Evolutionary conservation across 2,329 filamentous ascomycete genomes (phyloP), one percentile per base, ranked within the genome.

Genomic region (Amphichorda felina): DNA sequence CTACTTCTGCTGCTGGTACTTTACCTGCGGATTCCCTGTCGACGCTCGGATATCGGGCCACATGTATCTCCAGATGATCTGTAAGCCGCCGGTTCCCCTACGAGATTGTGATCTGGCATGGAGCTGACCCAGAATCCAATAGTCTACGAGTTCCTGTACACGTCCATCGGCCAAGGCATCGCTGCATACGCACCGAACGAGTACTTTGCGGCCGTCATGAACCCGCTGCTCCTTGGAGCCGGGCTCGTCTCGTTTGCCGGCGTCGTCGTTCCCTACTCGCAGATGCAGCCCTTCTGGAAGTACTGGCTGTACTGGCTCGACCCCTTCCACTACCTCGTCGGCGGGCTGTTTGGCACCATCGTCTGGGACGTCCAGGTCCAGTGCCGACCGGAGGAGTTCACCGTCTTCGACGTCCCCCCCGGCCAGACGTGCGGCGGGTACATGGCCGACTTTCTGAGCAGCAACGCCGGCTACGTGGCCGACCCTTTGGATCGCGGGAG

Each of bases 181-280:
- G 72, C 72, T 0, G 72, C 75, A 1, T 78, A 76, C 40, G 68
- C 72, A 0, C 74, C 74, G 0, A 77, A 74, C 41, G 71, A 66
- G 24, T 65, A 74, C 9, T 75, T 76, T 30, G 74, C 74, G 0
- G 59, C 70, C 0, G 59, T 78, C 4, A 63, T 66, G 40, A 77
- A 76, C 42, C 72, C 72, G 0, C 48, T 78, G 1, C 35, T 77
- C 9, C 56, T 78, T 37, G 63, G 67, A 48, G 51, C 75, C 28
- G n/a, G n/a, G n/a, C 61, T 85, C 3, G 66, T 84, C 8, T 72
- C 70, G 2, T 87, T 88, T 60, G 85, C 80, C 45, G 82, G 82
- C 41, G 79, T 87, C 2, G 62, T 85, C 4, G 81, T 86, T 0
- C 80, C 81, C 0, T 83, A 79, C 42, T 46, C 47, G 0, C 65